phyloP scores from a whole-genome alignment of 208 protist genomes.

The Zelonia costaricensis region DNA sequence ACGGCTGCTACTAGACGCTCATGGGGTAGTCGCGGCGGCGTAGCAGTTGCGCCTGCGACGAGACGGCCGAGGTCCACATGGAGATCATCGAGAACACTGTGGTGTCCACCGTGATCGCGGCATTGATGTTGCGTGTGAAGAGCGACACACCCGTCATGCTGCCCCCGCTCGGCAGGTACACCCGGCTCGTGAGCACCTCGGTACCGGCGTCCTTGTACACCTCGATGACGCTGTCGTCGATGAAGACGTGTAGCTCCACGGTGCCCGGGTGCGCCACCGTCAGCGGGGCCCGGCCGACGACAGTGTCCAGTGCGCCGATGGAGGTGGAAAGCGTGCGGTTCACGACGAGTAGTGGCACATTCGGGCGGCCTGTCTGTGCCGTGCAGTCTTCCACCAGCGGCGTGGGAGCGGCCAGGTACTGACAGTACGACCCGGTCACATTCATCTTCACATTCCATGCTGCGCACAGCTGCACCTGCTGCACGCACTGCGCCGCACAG shows the following conservation, averaged over 20 bases:
- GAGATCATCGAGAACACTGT: constrained; percentile 6
- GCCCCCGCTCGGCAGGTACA: not conserved
- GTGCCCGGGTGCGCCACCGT: not conserved
- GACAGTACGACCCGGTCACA: constrained; percentile 8
- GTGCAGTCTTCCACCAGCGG: constrained; percentile 16
- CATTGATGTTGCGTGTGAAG: constrained; percentile 15
- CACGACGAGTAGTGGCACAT: constrained; percentile 14
- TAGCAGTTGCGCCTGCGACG: too few relatives aligned
- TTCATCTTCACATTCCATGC: constrained; percentile 15
- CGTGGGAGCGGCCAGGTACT: constrained; percentile 2
- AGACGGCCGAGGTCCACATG: constrained; percentile 2
- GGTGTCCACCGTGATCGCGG: constrained; percentile 4
- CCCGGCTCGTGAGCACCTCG: constrained; percentile 5
- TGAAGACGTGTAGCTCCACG: constrained; percentile 21
- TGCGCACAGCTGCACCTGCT: constrained; percentile 8
- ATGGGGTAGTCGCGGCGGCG: too few relatives aligned
- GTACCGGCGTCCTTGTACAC: constrained; percentile 36
- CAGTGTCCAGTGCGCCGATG: not conserved
- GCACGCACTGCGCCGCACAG: constrained; percentile 11
- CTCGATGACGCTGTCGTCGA: constrained; percentile 33
- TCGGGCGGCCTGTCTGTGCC: constrained; percentile 13
- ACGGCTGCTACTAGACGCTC: too few relatives aligned
- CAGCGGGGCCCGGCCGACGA: constrained; percentile 6
- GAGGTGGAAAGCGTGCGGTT: not conserved
- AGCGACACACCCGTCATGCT: constrained; percentile 9